Conservation (phyloP, 306 rosid species). For the Chamaecrista fasciculata region DNA sequence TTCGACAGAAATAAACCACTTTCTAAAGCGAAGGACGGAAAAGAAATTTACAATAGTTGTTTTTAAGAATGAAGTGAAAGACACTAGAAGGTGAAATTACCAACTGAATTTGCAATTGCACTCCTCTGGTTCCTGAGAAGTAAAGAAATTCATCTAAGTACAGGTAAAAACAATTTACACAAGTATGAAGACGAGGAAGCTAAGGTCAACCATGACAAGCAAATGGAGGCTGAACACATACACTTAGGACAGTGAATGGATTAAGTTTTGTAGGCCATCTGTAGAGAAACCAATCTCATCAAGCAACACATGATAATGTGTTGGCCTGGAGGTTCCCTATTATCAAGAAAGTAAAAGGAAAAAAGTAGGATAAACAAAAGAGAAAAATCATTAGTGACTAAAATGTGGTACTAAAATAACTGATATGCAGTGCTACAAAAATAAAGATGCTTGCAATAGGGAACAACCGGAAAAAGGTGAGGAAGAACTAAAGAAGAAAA, state of each 20-base stretch:
- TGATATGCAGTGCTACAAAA: neutral
- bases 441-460: conserved; percentile 14
- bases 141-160: conserved; percentile 4
- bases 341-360: conserved; percentile 14
- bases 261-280: conserved; percentile 73
- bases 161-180: no score
- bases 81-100: conserved; percentile 34
- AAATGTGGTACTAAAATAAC: conserved; percentile 12
- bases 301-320: conserved; percentile 77
- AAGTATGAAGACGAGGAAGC: no score
- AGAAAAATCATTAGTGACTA: conserved; percentile 4
- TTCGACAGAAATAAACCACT: conserved; percentile 7
- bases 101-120: conserved; percentile 70
- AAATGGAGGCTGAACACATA: conserved; percentile 41
- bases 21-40: neutral
- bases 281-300: conserved; percentile 93
- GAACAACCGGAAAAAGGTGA: neutral
- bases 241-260: conserved; percentile 77
- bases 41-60: neutral
- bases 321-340: conserved; percentile 91
- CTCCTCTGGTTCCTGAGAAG: conserved; percentile 93
- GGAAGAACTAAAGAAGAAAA: conserved; percentile 16
- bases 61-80: neutral
- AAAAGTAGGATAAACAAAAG: conserved; percentile 1
- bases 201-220: neutral